Base-by-base conservation (phyloP, 2,329 filamentous ascomycete species). In the Neonectria coccinea region DNA sequence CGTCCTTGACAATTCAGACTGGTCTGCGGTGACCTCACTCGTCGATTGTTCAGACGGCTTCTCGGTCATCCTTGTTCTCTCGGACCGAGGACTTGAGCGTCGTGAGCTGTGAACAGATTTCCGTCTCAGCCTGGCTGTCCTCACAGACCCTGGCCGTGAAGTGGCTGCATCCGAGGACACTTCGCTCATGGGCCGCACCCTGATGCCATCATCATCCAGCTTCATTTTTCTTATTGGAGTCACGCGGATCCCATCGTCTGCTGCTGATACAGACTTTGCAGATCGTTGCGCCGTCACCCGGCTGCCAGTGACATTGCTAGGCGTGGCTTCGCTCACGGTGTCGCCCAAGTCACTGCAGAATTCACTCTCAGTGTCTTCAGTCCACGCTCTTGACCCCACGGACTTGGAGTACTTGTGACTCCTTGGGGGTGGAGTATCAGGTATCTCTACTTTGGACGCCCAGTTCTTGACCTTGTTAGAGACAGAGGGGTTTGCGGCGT, bases 391-490 rank as follows among this genome's bases (percentile, higher is more conserved):
- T n/a, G 68, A 69, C 18, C 71, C 70, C 25, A 70, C 78, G 42
- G 75, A 84, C 62, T 69, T 79, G 67, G 77, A 79, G 53, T 72
- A 79, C 67, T 70, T 72, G 71, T 75, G 78, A 56, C 76, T 83
- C 48, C 78, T 76, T 2, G 78, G 73, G 12, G 76, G 74, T 5
- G 77, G 72, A 9, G 79, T 74, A 18, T 84, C 82, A 1, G 84
- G 81, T 1, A 82, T 70, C 67, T 89, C 85, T 8, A 89, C 84
- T 67, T 82, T 82, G 55, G 78, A 81, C 0, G 87, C 88, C 89
- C 88, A 91, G 52, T 88, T 85, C 67, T 86, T 84, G 67, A 91
- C 85, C 75, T 89, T 90, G 69, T 79, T 85, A 51, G 86, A 82
- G 4, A 88, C 81, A 0, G 85, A 78, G 3, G 87, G 86, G 69